Evolutionary conservation across 1,284 basidiomycete genomes (phyloP).

Genomic region (Leucocoprinus gongylophorus): DNA sequence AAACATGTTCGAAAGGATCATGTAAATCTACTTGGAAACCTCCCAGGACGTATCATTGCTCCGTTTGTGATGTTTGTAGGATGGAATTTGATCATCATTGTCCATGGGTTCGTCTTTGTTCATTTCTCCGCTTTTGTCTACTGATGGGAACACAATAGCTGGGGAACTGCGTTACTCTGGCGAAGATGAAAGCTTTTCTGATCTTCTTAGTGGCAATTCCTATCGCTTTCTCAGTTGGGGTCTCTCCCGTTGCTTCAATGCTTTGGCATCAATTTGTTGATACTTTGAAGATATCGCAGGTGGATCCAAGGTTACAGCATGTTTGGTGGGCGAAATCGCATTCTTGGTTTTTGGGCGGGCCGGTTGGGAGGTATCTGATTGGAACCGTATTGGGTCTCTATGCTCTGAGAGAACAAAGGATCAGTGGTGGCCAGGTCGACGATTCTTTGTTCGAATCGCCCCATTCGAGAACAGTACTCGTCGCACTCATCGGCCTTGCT

Average conservation of each 20-base stretch:
- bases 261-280: slow-evolving; percentile 27
- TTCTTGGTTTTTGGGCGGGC: slow-evolving; percentile 46
- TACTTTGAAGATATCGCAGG: slow-evolving; percentile 31
- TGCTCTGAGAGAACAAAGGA: slow-evolving; percentile 21
- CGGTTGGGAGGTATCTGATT: slow-evolving; percentile 39
- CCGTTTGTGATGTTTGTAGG: slow-evolving; percentile 43
- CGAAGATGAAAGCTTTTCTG: slow-evolving; percentile 38
- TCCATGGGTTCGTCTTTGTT: slow-evolving; percentile 38
- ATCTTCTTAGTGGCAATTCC: slow-evolving; percentile 32
- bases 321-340: slow-evolving; percentile 46
- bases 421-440: slow-evolving; percentile 12
- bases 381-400: slow-evolving; percentile 38
- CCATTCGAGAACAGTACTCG: slow-evolving; percentile 29
- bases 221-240: slow-evolving; percentile 26
- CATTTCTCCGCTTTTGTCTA: not conserved
- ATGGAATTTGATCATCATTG: slow-evolving; percentile 51
- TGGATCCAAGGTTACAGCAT: slow-evolving; percentile 27
- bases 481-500: slow-evolving; percentile 25
- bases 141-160: slow-evolving; percentile 27
- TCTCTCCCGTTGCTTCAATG: slow-evolving; percentile 29
- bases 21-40: slow-evolving; percentile 45
- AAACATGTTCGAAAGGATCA: slow-evolving; percentile 30
- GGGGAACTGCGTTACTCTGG: slow-evolving; percentile 43
- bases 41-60: slow-evolving; percentile 46
- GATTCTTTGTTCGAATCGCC: slow-evolving; percentile 33